Conservation (phyloP, 164 flowering plant genomes). For the Nymphaea colorata region DNA sequence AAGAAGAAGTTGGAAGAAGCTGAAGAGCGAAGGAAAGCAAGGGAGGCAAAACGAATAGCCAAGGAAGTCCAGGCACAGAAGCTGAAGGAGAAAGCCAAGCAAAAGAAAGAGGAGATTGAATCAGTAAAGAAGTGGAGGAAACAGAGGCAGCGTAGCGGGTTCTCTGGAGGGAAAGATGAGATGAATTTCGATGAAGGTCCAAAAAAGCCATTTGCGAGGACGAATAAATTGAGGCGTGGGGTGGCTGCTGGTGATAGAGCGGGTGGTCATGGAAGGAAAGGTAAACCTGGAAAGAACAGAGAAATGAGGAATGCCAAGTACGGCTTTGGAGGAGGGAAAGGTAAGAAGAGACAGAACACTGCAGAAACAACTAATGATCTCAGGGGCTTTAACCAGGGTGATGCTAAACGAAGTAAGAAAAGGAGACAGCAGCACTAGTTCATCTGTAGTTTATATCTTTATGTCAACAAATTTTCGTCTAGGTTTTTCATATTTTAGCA, state of each 20-base stretch:
- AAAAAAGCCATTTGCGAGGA: constrained; percentile 51
- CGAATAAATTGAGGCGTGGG: constrained; percentile 55
- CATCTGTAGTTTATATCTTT: no score
- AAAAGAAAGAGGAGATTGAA: constrained; percentile 72
- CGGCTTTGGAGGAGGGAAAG: constrained; percentile 58
- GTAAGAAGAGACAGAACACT: constrained; percentile 75
- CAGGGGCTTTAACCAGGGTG: constrained; percentile 28
- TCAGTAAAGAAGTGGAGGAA: constrained; percentile 94
- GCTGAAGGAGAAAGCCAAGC: constrained; percentile 67
- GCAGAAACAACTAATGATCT: constrained; percentile 56
- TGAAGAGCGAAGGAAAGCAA: constrained; percentile 82
- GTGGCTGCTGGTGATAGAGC: constrained; percentile 76
- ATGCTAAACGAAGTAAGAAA: constrained; percentile 27
- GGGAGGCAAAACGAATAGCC: constrained; percentile 66
- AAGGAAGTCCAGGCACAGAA: constrained; percentile 82
- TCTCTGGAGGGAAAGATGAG: constrained; percentile 21
- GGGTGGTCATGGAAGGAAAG: constrained; percentile 51
- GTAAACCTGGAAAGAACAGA: constrained; percentile 20
- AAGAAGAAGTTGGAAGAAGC: constrained; percentile 74
- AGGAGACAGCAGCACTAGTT: constrained; percentile 17
- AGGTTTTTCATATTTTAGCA: no score
- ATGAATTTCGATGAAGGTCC: constrained; percentile 32
- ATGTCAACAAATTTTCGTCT: no score
- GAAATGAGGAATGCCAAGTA: constrained; percentile 35
- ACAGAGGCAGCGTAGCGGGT: constrained; percentile 76